Conservation (phyloP, 2,329 filamentous ascomycete species). For the Hortaea sp. region DNA sequence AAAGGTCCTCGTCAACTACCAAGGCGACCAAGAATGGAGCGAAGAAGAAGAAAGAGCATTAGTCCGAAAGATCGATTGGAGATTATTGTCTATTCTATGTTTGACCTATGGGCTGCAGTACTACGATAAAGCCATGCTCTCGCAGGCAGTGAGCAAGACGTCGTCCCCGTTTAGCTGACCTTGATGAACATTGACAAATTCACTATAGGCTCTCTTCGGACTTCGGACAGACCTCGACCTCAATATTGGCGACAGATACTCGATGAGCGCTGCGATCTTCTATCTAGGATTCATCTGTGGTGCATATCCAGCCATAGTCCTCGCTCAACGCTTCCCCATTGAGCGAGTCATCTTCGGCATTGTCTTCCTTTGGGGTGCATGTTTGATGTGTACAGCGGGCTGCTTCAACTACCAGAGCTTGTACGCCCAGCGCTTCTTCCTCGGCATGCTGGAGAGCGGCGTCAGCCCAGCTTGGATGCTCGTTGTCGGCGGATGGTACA, state of each 20-base stretch:
- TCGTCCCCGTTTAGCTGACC: too few species aligned
- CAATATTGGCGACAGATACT: too few species aligned
- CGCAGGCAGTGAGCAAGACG: slow-evolving; percentile 31
- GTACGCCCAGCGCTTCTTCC: slow-evolving; percentile 42
- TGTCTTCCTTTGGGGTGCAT: slow-evolving; percentile 30
- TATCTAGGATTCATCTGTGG: slow-evolving; percentile 42
- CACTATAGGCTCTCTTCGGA: too few species aligned
- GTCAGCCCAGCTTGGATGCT: slow-evolving; percentile 50
- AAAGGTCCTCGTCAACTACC: slow-evolving; percentile 9
- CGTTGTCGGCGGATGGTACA: slow-evolving; percentile 29
- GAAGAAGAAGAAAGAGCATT: slow-evolving; percentile 34
- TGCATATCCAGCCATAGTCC: slow-evolving; percentile 34
- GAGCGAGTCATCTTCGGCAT: slow-evolving; percentile 34
- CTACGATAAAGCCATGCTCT: slow-evolving; percentile 45
- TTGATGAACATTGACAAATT: too few species aligned
- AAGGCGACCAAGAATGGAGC: slow-evolving; percentile 27
- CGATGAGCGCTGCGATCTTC: slow-evolving; percentile 18
- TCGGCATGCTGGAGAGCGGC: slow-evolving; percentile 47
- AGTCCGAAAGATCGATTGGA: slow-evolving; percentile 33
- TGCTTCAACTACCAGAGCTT: slow-evolving; percentile 30
- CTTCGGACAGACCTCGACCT: too few species aligned
- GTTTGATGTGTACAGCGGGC: slow-evolving; percentile 27
- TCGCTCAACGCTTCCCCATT: slow-evolving; percentile 36
- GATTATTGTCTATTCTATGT: slow-evolving; percentile 38
- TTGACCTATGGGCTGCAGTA: slow-evolving; percentile 39